Evolutionary conservation across 2,329 filamentous ascomycete species (phyloP), one percentile per base, ranked within the genome.

Genomic region (Polytolypa hystricis): DNA sequence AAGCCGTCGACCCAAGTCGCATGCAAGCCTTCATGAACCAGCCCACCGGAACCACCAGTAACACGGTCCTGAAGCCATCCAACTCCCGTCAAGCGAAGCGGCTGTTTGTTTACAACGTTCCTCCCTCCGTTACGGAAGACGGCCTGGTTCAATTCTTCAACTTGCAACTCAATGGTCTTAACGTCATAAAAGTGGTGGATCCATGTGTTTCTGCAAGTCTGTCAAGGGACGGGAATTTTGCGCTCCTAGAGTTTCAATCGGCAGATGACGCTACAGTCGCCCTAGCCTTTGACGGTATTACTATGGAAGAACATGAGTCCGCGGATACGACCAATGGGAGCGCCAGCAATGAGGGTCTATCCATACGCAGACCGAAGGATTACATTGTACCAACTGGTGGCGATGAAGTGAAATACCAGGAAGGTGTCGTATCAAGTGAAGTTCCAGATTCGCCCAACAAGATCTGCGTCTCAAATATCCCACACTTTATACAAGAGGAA

Each of bases 1-100:
- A 95, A 54, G 81, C 85, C 21, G 91, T 96, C 80, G 91, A 98
- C 50, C 87, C 89, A 11, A 84, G 77, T 51, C 89, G 89, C 60
- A 72, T 98, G 32, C 86, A 95, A 58, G 86, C 89, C 15, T 93
- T 98, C 60, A 93, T 95, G 77, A 87, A 84, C 58, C 86, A 93
- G 55, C 83, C 89, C 10, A 77, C 76, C 37, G 80, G 80, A 37
- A 79, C 49, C 15, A 69, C 70, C 20, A 81, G 75, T 42, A 84
- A 75, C 49, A 74, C 83, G n/a, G 77, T 84, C 4, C 74, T 99
- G 37, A 93, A 93, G 61, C 86, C 91, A 3, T 83, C 82, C 36
- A 94, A 94, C 60, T 87, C 91, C 11, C 81, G 91, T 46, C 91
- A 98, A 64, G 79, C 87, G 35, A 96, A 93, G 67, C 83, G 93